phyloP scores from a whole-genome alignment of 139 green algal species.

The Dunaliella primolecta region DNA sequence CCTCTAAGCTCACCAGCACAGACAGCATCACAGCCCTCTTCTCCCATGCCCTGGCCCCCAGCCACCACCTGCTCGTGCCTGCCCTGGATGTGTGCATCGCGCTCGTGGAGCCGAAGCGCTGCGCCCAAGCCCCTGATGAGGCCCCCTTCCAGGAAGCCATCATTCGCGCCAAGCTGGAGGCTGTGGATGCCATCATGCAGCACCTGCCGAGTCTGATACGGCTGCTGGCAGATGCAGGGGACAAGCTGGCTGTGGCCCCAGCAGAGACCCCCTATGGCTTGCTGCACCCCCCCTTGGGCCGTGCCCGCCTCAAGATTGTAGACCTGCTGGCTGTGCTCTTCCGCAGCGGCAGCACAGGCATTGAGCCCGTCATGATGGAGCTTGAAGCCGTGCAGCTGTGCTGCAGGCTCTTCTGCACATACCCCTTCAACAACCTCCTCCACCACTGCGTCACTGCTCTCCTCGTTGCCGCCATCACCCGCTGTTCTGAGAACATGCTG shows the following conservation, averaged over 20 bases:
- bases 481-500: slow-evolving; percentile 43
- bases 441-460: slow-evolving; percentile 71
- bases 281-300: slow-evolving; percentile 68
- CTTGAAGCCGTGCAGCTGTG: slow-evolving; percentile 47
- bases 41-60: slow-evolving; percentile 34
- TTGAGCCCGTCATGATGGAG: slow-evolving; percentile 56
- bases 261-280: slow-evolving; percentile 78
- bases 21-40: slow-evolving; percentile 49
- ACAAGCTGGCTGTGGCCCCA: neutral
- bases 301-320: slow-evolving; percentile 67
- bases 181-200: slow-evolving; percentile 35
- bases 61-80: slow-evolving; percentile 50
- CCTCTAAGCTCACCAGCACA: slow-evolving; percentile 50
- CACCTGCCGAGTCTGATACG: slow-evolving; percentile 55
- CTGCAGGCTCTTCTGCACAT: slow-evolving; percentile 72
- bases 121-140: slow-evolving; percentile 17
- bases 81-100: slow-evolving; percentile 80
- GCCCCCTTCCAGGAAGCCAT: slow-evolving; percentile 9
- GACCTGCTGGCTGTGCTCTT: slow-evolving; percentile 79
- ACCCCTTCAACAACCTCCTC: slow-evolving; percentile 91
- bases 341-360: slow-evolving; percentile 50
- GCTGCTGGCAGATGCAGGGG: neutral
- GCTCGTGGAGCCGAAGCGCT: slow-evolving; percentile 71
- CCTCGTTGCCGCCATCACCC: slow-evolving; percentile 46
- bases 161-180: slow-evolving; percentile 1